Base-by-base conservation (phyloP, 148 eudicot species). In the Heliamphora exappendiculata region DNA sequence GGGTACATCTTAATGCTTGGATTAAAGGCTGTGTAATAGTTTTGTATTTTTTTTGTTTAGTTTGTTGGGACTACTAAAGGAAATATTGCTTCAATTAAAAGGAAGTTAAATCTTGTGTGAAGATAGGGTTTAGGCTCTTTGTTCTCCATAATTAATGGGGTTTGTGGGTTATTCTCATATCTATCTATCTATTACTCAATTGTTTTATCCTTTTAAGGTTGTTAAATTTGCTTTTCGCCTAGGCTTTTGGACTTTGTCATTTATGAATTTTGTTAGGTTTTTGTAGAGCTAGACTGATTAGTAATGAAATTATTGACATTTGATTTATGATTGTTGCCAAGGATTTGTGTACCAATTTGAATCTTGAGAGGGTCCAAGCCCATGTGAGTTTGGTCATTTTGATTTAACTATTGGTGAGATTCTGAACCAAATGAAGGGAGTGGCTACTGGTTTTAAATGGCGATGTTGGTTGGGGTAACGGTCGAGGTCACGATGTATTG, bases 1-100 rank as follows among this genome's bases (percentile, higher is more conserved):
- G 76, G 41, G 41, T 8, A 34, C 64, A 73, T 24, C 64, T 55
- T 73, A 12, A 73, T n/a, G 33, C 44, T 53, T 53, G 26, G 45
- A 34, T n/a, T 53, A 36, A 72, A 20, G n/a, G 20, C 12, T 72
- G 55, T 20, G 45, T 45, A 24, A 45, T 54, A 14, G 36, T 17
- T 33, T 20, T 11, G 9, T 44, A 34, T 19, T 12, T 73, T n/a
- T 11, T 55, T 22, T 3, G 47, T 37, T 66, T 66, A 47, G 75
- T 37, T 53, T 53, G 19, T 11, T 9, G n/a, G 45, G 20, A 31
- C 14, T 57, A 57, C 22, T 7, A 36, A 26, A 5, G 31, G 19
- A 36, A 19, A 28, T 31, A 53, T 50, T 47, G 39, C 19, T 33
- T 36, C 72, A 42, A 42, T 41, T 17, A 4, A 13, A 67, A 67